These are phyloP conservation scores for Fonsecaea monophora DNA, from an alignment of 2,329 filamentous ascomycete species.

Conservation along the genomic window DNA sequence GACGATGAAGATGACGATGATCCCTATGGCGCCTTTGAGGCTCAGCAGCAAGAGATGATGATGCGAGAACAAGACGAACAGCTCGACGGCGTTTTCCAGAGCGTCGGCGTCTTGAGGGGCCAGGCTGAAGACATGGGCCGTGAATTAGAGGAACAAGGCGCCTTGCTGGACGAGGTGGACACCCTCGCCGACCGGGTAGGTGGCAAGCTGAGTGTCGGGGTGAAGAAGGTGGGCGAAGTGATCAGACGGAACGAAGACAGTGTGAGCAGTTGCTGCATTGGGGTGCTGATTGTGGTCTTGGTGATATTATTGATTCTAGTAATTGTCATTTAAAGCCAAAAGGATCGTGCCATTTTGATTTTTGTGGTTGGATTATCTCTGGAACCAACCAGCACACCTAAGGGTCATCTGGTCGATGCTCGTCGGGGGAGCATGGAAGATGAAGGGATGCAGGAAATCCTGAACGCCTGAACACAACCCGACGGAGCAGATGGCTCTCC, in stretches of 20 bases:
- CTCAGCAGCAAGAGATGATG: slow-evolving; percentile 87
- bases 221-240: slow-evolving; percentile 84
- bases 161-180: slow-evolving; percentile 87
- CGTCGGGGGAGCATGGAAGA: not conserved
- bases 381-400: not conserved
- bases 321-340: slow-evolving; percentile 50
- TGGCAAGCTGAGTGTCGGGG: slow-evolving; percentile 80
- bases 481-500: not conserved
- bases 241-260: slow-evolving; percentile 88
- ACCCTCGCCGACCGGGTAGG: slow-evolving; percentile 84
- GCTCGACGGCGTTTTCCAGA: slow-evolving; percentile 89
- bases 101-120: slow-evolving; percentile 85
- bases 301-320: slow-evolving; percentile 85
- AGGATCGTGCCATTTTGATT: not conserved
- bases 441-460: not conserved
- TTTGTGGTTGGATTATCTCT: not conserved
- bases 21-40: slow-evolving; percentile 82
- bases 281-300: slow-evolving; percentile 39
- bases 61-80: slow-evolving; percentile 95
- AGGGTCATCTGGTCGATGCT: not conserved
- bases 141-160: slow-evolving; percentile 91
- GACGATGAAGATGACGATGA: slow-evolving; percentile 63
- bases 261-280: slow-evolving; percentile 35
- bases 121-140: slow-evolving; percentile 96
- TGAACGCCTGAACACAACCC: not conserved